These are phyloP conservation scores for Mortierella sp. DNA, from an alignment of 371 early-diverging fungal genomes.

Conservation along the genomic window DNA sequence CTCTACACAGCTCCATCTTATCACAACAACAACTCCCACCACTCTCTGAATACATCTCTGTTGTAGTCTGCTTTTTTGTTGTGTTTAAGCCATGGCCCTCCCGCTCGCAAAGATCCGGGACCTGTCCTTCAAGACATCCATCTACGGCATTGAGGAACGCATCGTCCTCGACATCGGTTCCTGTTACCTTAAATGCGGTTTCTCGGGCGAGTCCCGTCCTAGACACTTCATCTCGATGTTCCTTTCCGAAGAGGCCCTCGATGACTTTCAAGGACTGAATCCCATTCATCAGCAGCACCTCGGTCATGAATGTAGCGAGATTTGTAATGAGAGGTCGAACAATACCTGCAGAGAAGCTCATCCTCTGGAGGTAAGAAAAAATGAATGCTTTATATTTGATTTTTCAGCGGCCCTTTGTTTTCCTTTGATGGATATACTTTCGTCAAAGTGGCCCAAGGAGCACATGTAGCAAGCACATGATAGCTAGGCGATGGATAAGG, in stretches of 20 bases:
- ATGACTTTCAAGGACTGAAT: constrained; percentile 43
- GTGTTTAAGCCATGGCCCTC: constrained; percentile 11
- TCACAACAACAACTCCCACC: too few species aligned
- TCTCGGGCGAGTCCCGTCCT: constrained; percentile 89
- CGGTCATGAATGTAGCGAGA: constrained; percentile 46
- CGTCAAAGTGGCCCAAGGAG: not conserved
- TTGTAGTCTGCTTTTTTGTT: not conserved
- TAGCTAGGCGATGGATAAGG: too few species aligned
- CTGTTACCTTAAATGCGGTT: constrained; percentile 85
- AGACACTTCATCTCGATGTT: constrained; percentile 73
- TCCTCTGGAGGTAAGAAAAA: constrained; percentile 35
- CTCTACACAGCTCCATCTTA: too few species aligned
- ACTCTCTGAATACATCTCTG: too few species aligned
- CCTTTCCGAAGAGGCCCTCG: constrained; percentile 46
- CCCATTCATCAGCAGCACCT: constrained; percentile 29
- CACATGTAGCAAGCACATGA: constrained; percentile 1
- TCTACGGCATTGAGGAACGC: constrained; percentile 83
- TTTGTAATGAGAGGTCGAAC: constrained; percentile 33
- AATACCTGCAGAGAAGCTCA: constrained; percentile 26
- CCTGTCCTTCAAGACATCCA: constrained; percentile 55
- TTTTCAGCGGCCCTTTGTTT: too few species aligned
- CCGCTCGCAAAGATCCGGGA: constrained; percentile 50
- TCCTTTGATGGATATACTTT: not conserved
- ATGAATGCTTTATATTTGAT: too few species aligned
- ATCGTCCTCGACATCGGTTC: constrained; percentile 91